These are phyloP conservation scores for Silene noctiflora DNA, from an alignment of 179 eudicot genomes.

Conservation along the genomic window DNA sequence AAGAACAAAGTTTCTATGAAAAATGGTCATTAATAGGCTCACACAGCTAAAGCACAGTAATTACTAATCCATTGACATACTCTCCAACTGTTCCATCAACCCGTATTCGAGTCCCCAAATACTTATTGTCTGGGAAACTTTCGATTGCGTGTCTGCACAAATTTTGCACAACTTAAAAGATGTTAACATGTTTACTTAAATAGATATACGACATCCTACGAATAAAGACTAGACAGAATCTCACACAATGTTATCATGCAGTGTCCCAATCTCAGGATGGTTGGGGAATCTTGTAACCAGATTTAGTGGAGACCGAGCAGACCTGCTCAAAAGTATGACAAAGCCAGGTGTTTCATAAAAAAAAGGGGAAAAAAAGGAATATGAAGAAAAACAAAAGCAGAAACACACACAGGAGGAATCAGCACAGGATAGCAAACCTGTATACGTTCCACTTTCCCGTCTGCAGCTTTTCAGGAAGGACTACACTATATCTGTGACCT, in stretches of 20 bases:
- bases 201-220: background rate
- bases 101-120: slow-evolving; percentile 84
- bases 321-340: slow-evolving; percentile 49
- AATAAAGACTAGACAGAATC: slow-evolving; percentile 26
- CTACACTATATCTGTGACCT: slow-evolving; percentile 77
- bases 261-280: slow-evolving; percentile 83
- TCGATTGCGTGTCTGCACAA: slow-evolving; percentile 72
- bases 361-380: background rate
- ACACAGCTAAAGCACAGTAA: background rate
- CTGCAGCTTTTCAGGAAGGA: slow-evolving; percentile 92
- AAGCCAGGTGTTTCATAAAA: background rate
- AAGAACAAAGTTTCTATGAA: slow-evolving; percentile 6
- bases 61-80: slow-evolving; percentile 43
- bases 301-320: slow-evolving; percentile 68
- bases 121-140: slow-evolving; percentile 73
- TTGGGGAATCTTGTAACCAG: slow-evolving; percentile 66
- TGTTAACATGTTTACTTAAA: slow-evolving; percentile 6
- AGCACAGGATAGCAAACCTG: slow-evolving; percentile 52
- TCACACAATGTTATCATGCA: slow-evolving; percentile 94
- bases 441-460: slow-evolving; percentile 97
- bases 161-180: slow-evolving; percentile 5
- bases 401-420: background rate
- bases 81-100: slow-evolving; percentile 96
- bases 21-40: background rate
- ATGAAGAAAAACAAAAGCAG: background rate